Percentiles rank a stretch among this genome's conserved stretches.
Conservation (phyloP, 2,329 filamentous ascomycete genomes). For the Phaeosphaeriaceae sp. region DNA sequence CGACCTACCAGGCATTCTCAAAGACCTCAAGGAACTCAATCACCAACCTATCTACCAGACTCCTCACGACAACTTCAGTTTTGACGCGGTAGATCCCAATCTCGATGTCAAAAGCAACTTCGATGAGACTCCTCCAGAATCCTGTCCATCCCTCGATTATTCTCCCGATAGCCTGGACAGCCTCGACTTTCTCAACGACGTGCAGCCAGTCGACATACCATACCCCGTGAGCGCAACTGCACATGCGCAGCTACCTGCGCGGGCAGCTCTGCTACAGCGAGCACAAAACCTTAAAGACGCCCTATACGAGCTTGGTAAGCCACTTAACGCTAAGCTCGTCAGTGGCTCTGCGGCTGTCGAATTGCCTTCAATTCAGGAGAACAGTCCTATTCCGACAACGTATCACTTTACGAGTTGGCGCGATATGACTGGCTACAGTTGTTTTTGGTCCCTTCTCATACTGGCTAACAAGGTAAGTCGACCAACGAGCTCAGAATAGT, state of each 20-base stretch:
- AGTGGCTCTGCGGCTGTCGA: conserved; percentile 31
- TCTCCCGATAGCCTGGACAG: conserved; percentile 24
- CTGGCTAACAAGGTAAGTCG: conserved; percentile 29
- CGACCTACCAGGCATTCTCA: conserved; percentile 34
- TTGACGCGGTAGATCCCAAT: conserved; percentile 7
- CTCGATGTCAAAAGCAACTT: conserved; percentile 6
- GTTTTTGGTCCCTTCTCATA: conserved; percentile 42
- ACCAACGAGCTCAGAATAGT: not conserved
- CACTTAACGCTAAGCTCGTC: conserved; percentile 29
- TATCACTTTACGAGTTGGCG: conserved; percentile 42
- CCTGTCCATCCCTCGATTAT: conserved; percentile 28
- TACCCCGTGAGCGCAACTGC: conserved; percentile 1
- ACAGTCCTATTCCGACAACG: conserved; percentile 27
- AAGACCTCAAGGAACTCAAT: conserved; percentile 31
- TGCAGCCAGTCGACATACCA: conserved; percentile 13
- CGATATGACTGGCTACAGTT: conserved; percentile 40
- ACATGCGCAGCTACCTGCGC: conserved; percentile 12
- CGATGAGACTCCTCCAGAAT: conserved; percentile 16
- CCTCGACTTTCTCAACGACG: conserved; percentile 20
- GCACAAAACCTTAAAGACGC: conserved; percentile 32
- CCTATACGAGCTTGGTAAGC: conserved; percentile 23
- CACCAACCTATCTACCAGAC: conserved; percentile 6
- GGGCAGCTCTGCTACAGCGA: conserved; percentile 27
- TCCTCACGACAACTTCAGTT: not conserved
- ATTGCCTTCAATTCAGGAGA: conserved; percentile 22